Percentiles rank a stretch among this genome's conserved stretches.
Evolutionary conservation across 495 filamentous ascomycete genomes (phyloP).

Genomic region (Daldinia caldariorum): DNA sequence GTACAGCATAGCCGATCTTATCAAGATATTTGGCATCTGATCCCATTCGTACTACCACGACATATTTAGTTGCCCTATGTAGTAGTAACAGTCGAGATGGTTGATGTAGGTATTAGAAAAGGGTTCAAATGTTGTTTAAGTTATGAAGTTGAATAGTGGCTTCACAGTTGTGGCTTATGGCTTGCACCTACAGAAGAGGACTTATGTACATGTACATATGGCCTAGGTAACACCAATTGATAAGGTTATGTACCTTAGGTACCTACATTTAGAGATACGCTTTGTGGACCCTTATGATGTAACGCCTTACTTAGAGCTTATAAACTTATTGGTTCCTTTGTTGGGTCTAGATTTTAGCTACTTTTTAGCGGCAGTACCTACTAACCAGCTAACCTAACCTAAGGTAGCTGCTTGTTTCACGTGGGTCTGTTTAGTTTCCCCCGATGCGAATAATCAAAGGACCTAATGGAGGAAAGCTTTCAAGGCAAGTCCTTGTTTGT

Average conservation of each 20-base stretch:
- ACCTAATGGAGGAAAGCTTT: constrained; percentile 9
- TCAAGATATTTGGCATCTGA: not conserved
- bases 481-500: constrained; percentile 4
- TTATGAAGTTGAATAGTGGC: constrained; percentile 4
- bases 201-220: too few species aligned
- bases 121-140: not conserved
- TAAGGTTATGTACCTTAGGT: not conserved
- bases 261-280: not conserved
- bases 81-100: not conserved
- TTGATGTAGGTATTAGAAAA: not conserved
- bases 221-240: too few species aligned
- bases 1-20: not conserved
- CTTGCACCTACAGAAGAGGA: not conserved
- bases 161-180: constrained; percentile 1
- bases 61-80: not conserved
- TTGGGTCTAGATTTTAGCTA: not conserved
- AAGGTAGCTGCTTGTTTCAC: constrained; percentile 10
- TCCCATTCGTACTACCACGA: not conserved
- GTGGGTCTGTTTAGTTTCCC: too few species aligned
- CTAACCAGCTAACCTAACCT: too few species aligned
- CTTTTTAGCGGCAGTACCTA: constrained; percentile 2
- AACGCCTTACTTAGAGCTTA: not conserved
- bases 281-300: not conserved
- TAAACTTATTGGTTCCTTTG: not conserved
- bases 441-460: constrained; percentile 13